These are phyloP conservation scores for Globisporangium cederbergense DNA, from an alignment of 352 stramenopile genomes.

Conservation along the genomic window DNA sequence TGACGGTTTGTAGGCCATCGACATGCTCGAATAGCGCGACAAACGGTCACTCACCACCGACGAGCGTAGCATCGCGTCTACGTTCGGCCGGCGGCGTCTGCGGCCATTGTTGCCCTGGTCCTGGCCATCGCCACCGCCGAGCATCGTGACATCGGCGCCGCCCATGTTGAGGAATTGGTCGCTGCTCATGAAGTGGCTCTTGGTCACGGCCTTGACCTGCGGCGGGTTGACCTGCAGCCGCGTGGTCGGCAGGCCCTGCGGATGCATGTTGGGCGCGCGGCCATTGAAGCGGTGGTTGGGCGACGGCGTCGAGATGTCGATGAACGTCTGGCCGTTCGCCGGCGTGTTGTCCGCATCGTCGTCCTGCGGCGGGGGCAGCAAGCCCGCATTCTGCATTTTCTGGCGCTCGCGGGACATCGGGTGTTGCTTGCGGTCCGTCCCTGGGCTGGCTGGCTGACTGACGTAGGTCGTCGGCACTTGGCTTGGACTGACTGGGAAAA, in stretches of 20 bases:
- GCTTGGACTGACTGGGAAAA: not conserved
- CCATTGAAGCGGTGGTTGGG: slow-evolving; percentile 25
- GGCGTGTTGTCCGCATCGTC: slow-evolving; percentile 48
- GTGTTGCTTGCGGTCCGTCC: not conserved
- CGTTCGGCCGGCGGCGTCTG: slow-evolving; percentile 45
- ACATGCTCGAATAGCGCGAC: slow-evolving; percentile 49
- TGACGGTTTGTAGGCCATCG: slow-evolving; percentile 47
- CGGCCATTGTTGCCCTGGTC: slow-evolving; percentile 28
- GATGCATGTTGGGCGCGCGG: slow-evolving; percentile 16
- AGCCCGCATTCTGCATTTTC: slow-evolving; percentile 34
- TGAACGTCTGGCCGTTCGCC: slow-evolving; percentile 46
- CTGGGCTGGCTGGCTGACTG: not conserved
- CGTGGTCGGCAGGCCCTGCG: slow-evolving; percentile 12
- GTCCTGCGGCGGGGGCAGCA: slow-evolving; percentile 18
- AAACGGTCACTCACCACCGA: slow-evolving; percentile 52
- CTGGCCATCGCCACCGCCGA: slow-evolving; percentile 22
- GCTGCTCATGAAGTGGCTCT: slow-evolving; percentile 61
- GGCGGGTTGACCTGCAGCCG: slow-evolving; percentile 18
- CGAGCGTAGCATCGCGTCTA: slow-evolving; percentile 65
- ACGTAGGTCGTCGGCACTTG: no score
- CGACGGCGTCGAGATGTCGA: slow-evolving; percentile 68
- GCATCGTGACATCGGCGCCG: slow-evolving; percentile 28
- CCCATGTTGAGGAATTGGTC: slow-evolving; percentile 48
- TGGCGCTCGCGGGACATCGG: slow-evolving; percentile 36
- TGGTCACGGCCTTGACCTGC: slow-evolving; percentile 28